phyloP scores from a whole-genome alignment of 345 rosid species.

The Noccaea bulbosa region DNA sequence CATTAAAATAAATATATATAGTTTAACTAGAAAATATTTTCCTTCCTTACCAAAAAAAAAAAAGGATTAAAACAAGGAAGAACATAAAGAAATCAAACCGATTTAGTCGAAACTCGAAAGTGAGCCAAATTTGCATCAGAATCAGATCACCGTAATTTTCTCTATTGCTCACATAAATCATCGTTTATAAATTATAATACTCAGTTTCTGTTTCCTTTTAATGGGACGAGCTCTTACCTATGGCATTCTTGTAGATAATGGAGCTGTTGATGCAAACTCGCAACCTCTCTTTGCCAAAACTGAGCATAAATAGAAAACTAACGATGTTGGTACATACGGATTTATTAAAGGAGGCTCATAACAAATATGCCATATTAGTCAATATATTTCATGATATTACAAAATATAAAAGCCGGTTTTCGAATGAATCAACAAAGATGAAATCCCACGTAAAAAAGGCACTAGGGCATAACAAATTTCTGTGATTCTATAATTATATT shows the following conservation, averaged over 20 bases:
- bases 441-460: no score
- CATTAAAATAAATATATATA: no score
- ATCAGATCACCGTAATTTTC: background rate
- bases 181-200: background rate
- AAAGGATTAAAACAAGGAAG: background rate
- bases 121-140: background rate
- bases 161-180: background rate
- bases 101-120: background rate
- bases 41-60: no score
- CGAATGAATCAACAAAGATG: no score
- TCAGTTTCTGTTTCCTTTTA: background rate
- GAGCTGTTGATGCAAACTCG: slow-evolving; percentile 68
- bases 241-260: slow-evolving; percentile 69
- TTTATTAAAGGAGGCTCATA: background rate
- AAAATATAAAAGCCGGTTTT: no score
- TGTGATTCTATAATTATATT: no score
- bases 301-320: slow-evolving; percentile 35
- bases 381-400: no score
- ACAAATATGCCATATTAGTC: background rate
- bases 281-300: slow-evolving; percentile 86
- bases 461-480: no score
- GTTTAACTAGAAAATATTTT: no score
- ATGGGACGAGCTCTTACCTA: slow-evolving; percentile 50
- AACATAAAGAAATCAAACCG: background rate
- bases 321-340: background rate